Conservation (phyloP, 75 land plant genomes). For the Pinus albicaulis region DNA sequence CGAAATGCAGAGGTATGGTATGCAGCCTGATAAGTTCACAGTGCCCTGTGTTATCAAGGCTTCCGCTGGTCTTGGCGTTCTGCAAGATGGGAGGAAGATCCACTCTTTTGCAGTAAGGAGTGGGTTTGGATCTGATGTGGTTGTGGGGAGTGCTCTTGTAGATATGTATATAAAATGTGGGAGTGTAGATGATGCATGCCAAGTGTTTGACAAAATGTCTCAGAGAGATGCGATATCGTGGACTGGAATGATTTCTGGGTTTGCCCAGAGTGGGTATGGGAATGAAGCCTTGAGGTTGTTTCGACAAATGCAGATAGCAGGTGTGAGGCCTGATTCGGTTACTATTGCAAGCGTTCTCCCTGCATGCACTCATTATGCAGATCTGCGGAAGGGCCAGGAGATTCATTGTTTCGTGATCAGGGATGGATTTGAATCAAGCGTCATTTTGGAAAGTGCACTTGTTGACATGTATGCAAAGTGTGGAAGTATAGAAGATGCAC, state of each 20-base stretch:
- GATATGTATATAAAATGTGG: constrained; percentile 10
- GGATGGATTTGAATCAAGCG: neutral
- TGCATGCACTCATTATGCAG: neutral
- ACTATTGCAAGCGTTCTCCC: constrained; percentile 3
- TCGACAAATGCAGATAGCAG: neutral
- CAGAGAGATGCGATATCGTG: constrained; percentile 13
- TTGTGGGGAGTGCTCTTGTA: too few species aligned
- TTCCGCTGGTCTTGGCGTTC: too few species aligned
- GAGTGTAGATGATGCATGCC: constrained; percentile 7
- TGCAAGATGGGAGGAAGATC: too few species aligned
- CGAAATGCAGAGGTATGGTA: constrained; percentile 1
- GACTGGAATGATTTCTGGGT: constrained; percentile 30
- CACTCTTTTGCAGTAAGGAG: too few species aligned
- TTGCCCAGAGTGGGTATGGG: neutral
- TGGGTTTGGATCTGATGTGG: too few species aligned
- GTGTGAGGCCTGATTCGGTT: constrained; percentile 5
- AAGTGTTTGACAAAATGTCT: constrained; percentile 12
- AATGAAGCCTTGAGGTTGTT: constrained; percentile 3
- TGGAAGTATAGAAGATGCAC: neutral
- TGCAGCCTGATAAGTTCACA: constrained; percentile 9
- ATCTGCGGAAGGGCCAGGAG: neutral
- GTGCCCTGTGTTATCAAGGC: too few species aligned
- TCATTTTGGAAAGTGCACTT: neutral
- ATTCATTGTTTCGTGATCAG: neutral
- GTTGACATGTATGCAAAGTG: constrained; percentile 9